Conservation (phyloP, 176 grass and related monocot genomes). For the Juncus effusus region DNA sequence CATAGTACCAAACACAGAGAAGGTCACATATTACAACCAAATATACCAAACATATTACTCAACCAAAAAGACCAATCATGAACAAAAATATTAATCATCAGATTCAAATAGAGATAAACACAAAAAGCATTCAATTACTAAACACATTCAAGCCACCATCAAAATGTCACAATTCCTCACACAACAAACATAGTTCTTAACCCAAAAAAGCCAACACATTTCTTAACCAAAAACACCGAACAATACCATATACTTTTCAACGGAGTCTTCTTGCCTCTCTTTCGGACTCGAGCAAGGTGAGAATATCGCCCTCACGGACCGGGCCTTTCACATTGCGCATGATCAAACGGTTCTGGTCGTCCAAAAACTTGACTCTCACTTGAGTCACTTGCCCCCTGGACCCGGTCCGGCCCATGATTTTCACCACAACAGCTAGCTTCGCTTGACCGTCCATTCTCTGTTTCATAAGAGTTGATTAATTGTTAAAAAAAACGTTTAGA, state of each 20-base stretch:
- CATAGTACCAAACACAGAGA: too few relatives aligned
- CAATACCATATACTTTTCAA: slow-evolving; percentile 21
- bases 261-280: slow-evolving; percentile 85
- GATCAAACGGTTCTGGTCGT: slow-evolving; percentile 93
- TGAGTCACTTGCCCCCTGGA: slow-evolving; percentile 87
- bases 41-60: background rate
- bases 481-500: too few relatives aligned
- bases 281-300: slow-evolving; percentile 82
- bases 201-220: background rate
- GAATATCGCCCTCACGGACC: slow-evolving; percentile 67
- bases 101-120: too few relatives aligned
- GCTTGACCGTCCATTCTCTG: slow-evolving; percentile 73
- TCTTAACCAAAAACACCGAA: slow-evolving; percentile 18
- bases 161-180: too few relatives aligned
- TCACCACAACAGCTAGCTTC: slow-evolving; percentile 82
- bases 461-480: too few relatives aligned
- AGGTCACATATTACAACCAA: too few relatives aligned
- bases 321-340: slow-evolving; percentile 89
- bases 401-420: slow-evolving; percentile 75
- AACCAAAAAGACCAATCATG: slow-evolving; percentile 3
- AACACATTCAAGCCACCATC: too few relatives aligned
- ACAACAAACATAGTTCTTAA: too few relatives aligned
- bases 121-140: too few relatives aligned
- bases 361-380: slow-evolving; percentile 87
- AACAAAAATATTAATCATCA: too few relatives aligned